A percentile compares a stretch with the other conserved stretches of the same genome.
These are phyloP conservation scores for Termitomyces sp. DNA, from an alignment of 768 basidiomycete species.

Conservation along the genomic window DNA sequence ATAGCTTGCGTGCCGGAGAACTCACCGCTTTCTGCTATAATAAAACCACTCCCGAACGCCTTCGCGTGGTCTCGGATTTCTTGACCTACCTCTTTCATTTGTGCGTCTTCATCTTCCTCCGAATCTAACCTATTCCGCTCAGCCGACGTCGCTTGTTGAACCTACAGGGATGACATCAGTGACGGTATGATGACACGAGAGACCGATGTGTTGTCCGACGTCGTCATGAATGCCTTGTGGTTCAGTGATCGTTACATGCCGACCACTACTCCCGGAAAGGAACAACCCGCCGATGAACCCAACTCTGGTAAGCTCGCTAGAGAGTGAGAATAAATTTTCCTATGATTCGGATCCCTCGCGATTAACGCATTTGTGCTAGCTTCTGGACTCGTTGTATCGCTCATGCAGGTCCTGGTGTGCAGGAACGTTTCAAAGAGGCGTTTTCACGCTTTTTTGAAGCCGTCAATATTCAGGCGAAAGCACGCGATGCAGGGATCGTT, in stretches of 20 bases:
- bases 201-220: constrained; percentile 51
- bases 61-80: constrained; percentile 65
- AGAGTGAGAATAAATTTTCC: constrained; percentile 45
- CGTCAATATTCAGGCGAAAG: constrained; percentile 55
- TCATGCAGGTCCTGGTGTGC: constrained; percentile 51
- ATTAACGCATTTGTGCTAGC: constrained; percentile 29
- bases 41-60: constrained; percentile 46
- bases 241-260: constrained; percentile 49
- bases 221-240: constrained; percentile 70
- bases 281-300: constrained; percentile 35
- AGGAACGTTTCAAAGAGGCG: constrained; percentile 67
- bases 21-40: constrained; percentile 65
- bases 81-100: constrained; percentile 57
- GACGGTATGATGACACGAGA: constrained; percentile 71
- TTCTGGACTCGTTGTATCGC: constrained; percentile 63
- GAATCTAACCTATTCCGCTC: constrained; percentile 1
- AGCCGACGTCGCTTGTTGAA: constrained; percentile 2
- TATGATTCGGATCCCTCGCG: not conserved
- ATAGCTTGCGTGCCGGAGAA: constrained; percentile 59
- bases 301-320: constrained; percentile 61
- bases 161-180: constrained; percentile 60
- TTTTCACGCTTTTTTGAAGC: constrained; percentile 66
- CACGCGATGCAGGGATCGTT: constrained; percentile 46
- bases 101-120: constrained; percentile 25
- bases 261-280: constrained; percentile 31